A percentile compares a stretch with the other conserved stretches of the same genome.
These are phyloP conservation scores for Plasmodium sp. DNA, from an alignment of 169 alveolate genomes.

Conservation along the genomic window DNA sequence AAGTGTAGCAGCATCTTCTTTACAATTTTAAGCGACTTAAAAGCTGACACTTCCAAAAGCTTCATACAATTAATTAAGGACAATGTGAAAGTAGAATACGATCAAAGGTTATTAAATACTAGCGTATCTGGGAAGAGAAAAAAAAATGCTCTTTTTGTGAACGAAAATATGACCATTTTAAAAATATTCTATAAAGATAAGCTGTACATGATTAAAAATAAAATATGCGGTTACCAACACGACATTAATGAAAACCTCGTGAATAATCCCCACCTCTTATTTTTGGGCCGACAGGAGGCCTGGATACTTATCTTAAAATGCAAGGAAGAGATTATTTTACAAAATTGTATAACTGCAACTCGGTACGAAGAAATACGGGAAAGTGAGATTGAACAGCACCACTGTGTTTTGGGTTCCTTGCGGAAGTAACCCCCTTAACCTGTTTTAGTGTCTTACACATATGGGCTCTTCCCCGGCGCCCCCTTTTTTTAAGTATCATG, in stretches of 20 bases:
- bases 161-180: constrained; percentile 33
- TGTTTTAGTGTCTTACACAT: neutral
- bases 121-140: constrained; percentile 63
- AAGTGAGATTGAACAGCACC: constrained; percentile 3
- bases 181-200: constrained; percentile 40
- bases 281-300: constrained; percentile 8
- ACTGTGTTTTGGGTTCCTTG: constrained; percentile 10
- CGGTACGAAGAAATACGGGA: constrained; percentile 31
- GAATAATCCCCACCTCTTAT: constrained; percentile 21
- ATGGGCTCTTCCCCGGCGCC: neutral
- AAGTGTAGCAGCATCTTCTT: constrained; percentile 26
- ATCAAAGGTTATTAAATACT: constrained; percentile 46
- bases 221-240: constrained; percentile 44
- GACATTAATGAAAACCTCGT: constrained; percentile 57
- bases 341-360: neutral
- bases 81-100: constrained; percentile 48
- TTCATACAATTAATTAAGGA: constrained; percentile 47
- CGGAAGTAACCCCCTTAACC: neutral
- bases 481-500: neutral
- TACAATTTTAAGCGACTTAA: constrained; percentile 33
- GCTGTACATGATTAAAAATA: constrained; percentile 29
- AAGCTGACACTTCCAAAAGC: neutral
- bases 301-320: constrained; percentile 66
- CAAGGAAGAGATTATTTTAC: neutral
- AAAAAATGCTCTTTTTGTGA: constrained; percentile 42